Base-by-base conservation (phyloP, 768 basidiomycete species). In the Phaeolepiota aurea region DNA sequence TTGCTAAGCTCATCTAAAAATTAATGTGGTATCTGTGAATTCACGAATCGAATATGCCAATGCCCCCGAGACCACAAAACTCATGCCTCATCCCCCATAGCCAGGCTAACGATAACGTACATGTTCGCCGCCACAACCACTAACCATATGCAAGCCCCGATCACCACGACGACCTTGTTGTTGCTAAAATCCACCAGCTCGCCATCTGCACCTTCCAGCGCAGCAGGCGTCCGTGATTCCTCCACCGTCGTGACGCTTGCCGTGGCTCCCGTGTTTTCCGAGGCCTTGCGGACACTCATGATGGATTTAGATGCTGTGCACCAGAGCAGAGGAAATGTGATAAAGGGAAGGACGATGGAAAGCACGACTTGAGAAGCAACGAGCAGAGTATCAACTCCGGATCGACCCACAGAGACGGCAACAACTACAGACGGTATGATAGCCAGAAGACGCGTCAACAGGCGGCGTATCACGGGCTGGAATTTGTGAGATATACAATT, bases 351-450 rank as follows among this genome's bases (percentile, higher is more conserved):
- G 5, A 87, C 76, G 55, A 94, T 72, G 19, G 83, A 82, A 20
- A 97, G 71, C 23, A 82, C 69, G 40, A 93, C 92, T 57, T 96
- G 92, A 2, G 79, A 87, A 1, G 72, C 77, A 32, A 97, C 83
- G n/a, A 97, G 78, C 20, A 97, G 72, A 2, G 75, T 62, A 53
- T 82, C 75, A 45, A 94, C 70, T 2, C 91, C 92, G 2, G 52
- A 47, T 21, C 72, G 62, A 1, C 92, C 93, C 10, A 84, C 63
- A 0, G 77, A 72, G 13, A 82, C 64, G 1, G 91, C 88, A 30
- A 96, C 83, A 3, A 72, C 69, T 58, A 89, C 74, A 9, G 88
- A 80, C 1, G 93, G 93, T 20, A 93, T 68, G 16, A 96, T 77
- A 3, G 87, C 82, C 20, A 97, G 63, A 3, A 82, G 59, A 5